A percentile compares a stretch with the other conserved stretches of the same genome.
Evolutionary conservation across 805 yeast species (phyloP).

Genomic region (Kuraishia piskuri): DNA sequence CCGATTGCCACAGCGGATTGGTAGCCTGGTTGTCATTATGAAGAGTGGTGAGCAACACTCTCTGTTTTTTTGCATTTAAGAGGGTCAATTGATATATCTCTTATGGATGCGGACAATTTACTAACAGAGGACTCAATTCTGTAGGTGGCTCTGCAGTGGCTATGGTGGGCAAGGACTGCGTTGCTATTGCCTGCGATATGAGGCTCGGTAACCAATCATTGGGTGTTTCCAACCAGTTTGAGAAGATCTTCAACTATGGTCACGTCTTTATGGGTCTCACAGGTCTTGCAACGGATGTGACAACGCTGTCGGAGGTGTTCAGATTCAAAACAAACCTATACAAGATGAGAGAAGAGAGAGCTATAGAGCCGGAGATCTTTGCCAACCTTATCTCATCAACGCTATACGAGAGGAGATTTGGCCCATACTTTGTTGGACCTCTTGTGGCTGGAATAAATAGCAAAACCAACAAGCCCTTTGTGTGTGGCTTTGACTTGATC

Average conservation of each 20-base stretch:
- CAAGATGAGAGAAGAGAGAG: conserved; percentile 84
- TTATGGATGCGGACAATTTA: not conserved
- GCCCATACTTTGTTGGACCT: conserved; percentile 96
- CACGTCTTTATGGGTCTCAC: conserved; percentile 86
- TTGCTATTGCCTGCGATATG: conserved; percentile 93
- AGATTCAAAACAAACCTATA: conserved; percentile 81
- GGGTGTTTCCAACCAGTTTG: conserved; percentile 88
- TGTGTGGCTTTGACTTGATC: conserved; percentile 92
- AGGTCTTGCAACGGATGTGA: conserved; percentile 92
- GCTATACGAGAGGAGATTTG: conserved; percentile 84
- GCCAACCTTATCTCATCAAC: conserved; percentile 89
- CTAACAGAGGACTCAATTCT: conserved; percentile 5
- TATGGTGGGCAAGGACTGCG: conserved; percentile 97
- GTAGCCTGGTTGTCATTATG: not conserved
- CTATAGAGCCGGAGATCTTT: conserved; percentile 87
- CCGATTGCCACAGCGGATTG: conserved; percentile 1
- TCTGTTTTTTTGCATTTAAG: not conserved
- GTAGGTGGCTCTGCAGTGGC: conserved; percentile 94
- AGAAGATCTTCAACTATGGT: conserved; percentile 81
- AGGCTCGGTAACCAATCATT: conserved; percentile 90
- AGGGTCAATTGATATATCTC: not conserved
- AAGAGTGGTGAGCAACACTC: not conserved
- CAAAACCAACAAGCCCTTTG: conserved; percentile 74
- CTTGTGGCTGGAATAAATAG: conserved; percentile 91
- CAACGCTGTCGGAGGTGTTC: conserved; percentile 74